phyloP scores from a whole-genome alignment of 495 filamentous ascomycete species.

The Penicillium macrosclerotiorum region DNA sequence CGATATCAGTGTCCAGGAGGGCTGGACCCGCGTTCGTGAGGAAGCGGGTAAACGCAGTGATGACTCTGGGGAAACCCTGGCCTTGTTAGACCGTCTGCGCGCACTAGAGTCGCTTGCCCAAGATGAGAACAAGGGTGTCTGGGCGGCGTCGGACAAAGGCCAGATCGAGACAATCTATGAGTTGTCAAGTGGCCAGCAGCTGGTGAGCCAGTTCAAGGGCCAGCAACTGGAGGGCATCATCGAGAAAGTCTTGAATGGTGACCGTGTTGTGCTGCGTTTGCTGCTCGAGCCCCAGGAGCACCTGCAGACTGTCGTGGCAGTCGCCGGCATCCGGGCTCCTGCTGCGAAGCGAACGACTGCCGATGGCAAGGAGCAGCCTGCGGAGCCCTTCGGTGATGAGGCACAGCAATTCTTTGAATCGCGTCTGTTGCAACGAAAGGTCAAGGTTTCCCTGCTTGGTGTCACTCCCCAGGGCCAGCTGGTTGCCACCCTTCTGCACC shows the following conservation, averaged over 20 bases:
- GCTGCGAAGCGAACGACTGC: conserved; percentile 76
- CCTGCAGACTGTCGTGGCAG: conserved; percentile 76
- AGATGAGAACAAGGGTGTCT: conserved; percentile 73
- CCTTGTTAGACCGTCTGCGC: conserved; percentile 71
- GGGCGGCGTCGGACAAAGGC: conserved; percentile 56
- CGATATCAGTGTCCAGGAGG: conserved; percentile 76
- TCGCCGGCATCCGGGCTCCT: conserved; percentile 87
- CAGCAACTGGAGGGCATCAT: conserved; percentile 74
- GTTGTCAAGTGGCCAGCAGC: conserved; percentile 63
- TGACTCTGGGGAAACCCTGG: conserved; percentile 68
- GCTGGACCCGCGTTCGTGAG: conserved; percentile 87
- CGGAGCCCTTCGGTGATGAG: conserved; percentile 83
- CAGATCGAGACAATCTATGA: conserved; percentile 77
- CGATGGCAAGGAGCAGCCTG: conserved; percentile 75
- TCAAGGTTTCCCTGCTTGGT: conserved; percentile 77
- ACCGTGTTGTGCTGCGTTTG: conserved; percentile 83
- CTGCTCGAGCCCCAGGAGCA: conserved; percentile 74
- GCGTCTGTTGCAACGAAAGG: conserved; percentile 79
- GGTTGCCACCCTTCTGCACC: conserved; percentile 77
- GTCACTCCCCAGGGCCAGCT: conserved; percentile 83
- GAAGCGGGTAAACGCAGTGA: conserved; percentile 84
- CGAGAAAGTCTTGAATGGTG: conserved; percentile 87
- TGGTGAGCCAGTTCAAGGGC: conserved; percentile 75
- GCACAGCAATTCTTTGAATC: conserved; percentile 82
- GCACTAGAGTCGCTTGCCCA: conserved; percentile 78